Conservation (phyloP, 106 monocot species). For the Amphibolis antarctica region DNA sequence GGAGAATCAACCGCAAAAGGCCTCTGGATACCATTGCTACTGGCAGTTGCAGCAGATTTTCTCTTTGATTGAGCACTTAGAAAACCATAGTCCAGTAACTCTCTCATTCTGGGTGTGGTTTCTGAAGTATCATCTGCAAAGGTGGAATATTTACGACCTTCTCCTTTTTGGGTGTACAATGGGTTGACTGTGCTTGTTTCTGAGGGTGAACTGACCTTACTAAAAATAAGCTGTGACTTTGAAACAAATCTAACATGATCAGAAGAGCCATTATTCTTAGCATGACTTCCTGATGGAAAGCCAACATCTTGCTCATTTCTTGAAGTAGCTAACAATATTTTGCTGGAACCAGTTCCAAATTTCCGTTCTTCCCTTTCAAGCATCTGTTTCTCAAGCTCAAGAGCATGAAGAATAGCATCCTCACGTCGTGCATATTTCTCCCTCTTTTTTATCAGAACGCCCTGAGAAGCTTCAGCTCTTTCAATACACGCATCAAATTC, state of each 20-base stretch:
- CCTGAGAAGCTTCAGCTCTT: slow-evolving; percentile 76
- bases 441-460: slow-evolving; percentile 76
- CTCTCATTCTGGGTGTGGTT: slow-evolving; percentile 42
- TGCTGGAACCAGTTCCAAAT: slow-evolving; percentile 11
- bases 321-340: slow-evolving; percentile 16
- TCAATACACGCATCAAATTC: slow-evolving; percentile 99
- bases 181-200: slow-evolving; percentile 11
- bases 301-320: slow-evolving; percentile 19
- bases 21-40: slow-evolving; percentile 20
- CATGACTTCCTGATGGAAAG: slow-evolving; percentile 16
- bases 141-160: slow-evolving; percentile 16
- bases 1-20: slow-evolving; percentile 18
- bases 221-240: slow-evolving; percentile 21
- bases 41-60: slow-evolving; percentile 25
- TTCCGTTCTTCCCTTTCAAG: slow-evolving; percentile 32
- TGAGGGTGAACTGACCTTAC: slow-evolving; percentile 3
- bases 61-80: slow-evolving; percentile 40
- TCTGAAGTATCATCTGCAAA: slow-evolving; percentile 33
- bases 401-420: slow-evolving; percentile 98
- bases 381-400: slow-evolving; percentile 74
- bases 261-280: slow-evolving; percentile 18
- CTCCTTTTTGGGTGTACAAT: slow-evolving; percentile 14
- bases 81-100: slow-evolving; percentile 60
- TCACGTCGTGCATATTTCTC: slow-evolving; percentile 97
- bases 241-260: slow-evolving; percentile 17